phyloP scores from a whole-genome alignment of 345 rosid genomes.

The Acer negundo region DNA sequence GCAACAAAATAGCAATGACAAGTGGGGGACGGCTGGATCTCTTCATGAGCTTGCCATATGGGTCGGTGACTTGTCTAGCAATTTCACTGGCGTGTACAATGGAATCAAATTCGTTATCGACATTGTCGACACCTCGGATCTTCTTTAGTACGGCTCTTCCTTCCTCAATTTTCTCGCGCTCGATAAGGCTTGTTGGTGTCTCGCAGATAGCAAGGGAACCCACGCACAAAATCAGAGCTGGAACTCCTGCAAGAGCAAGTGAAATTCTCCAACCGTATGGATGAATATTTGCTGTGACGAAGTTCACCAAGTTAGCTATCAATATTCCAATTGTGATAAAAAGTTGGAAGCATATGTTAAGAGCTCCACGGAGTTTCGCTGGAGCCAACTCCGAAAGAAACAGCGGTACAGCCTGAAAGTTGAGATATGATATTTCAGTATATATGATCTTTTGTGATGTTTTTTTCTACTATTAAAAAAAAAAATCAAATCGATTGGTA shows the following conservation, averaged over 20 bases:
- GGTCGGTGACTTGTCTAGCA: conserved; percentile 41
- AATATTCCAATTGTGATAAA: conserved; percentile 70
- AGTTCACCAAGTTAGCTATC: conserved; percentile 57
- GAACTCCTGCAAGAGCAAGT: conserved; percentile 40
- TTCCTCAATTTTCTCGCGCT: conserved; percentile 42
- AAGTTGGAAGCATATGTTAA: conserved; percentile 67
- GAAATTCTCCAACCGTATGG: conserved; percentile 50
- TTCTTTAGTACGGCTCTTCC: conserved; percentile 44
- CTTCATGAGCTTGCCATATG: conserved; percentile 49
- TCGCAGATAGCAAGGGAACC: conserved; percentile 55
- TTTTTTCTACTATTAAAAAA: no score
- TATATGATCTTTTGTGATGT: no score
- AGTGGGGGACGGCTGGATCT: conserved; percentile 38
- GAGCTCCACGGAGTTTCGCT: conserved; percentile 39
- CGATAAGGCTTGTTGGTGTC: conserved; percentile 70
- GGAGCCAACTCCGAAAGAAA: conserved; percentile 60
- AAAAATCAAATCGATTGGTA: no score
- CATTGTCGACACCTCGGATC: conserved; percentile 45
- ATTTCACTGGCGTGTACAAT: conserved; percentile 35
- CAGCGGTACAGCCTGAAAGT: conserved; percentile 50
- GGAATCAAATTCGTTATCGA: conserved; percentile 35
- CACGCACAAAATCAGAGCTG: conserved; percentile 44
- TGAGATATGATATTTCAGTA: no score
- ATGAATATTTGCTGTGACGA: conserved; percentile 30
- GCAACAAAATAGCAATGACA: conserved; percentile 39